A percentile compares a stretch with the other conserved stretches of the same genome.
phyloP scores from a whole-genome alignment of 371 early-diverging fungal species.

The Haplosporangium sp. region DNA sequence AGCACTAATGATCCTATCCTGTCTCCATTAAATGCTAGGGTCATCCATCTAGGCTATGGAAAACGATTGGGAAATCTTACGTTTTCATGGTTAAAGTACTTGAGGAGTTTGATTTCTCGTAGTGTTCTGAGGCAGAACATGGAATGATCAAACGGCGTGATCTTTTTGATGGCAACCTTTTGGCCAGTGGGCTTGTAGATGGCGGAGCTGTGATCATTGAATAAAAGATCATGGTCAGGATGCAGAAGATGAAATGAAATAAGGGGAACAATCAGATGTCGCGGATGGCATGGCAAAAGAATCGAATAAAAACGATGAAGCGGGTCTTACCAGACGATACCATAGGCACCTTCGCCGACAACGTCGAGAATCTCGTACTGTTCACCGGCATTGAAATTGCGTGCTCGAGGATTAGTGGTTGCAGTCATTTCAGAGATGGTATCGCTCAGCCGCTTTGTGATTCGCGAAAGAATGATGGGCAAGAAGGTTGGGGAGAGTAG shows the following conservation, averaged over 20 bases:
- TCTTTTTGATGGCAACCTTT: constrained; percentile 94
- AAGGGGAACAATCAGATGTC: not conserved
- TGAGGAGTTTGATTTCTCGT: constrained; percentile 89
- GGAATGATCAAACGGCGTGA: constrained; percentile 88
- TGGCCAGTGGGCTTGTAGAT: constrained; percentile 87
- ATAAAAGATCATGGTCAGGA: not conserved
- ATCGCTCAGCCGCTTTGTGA: constrained; percentile 51
- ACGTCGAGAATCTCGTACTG: constrained; percentile 70
- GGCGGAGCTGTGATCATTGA: constrained; percentile 71
- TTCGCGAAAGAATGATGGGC: constrained; percentile 55
- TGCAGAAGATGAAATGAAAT: constrained; percentile 7
- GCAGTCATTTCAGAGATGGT: constrained; percentile 56
- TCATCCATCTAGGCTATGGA: not conserved
- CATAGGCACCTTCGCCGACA: constrained; percentile 79
- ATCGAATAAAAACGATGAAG: not conserved
- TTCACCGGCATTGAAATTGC: constrained; percentile 69
- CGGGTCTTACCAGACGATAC: constrained; percentile 76
- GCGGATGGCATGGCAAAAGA: not conserved
- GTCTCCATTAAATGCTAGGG: no score
- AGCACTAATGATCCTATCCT: no score
- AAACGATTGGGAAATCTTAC: constrained; percentile 54
- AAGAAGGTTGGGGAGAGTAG: not conserved
- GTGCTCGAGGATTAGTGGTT: constrained; percentile 60
- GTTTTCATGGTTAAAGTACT: constrained; percentile 90
- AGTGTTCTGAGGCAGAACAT: constrained; percentile 89